Percentiles rank a stretch among this genome's conserved stretches.
Conservation (phyloP, 345 rosid species). For the Melaleuca alternifolia region DNA sequence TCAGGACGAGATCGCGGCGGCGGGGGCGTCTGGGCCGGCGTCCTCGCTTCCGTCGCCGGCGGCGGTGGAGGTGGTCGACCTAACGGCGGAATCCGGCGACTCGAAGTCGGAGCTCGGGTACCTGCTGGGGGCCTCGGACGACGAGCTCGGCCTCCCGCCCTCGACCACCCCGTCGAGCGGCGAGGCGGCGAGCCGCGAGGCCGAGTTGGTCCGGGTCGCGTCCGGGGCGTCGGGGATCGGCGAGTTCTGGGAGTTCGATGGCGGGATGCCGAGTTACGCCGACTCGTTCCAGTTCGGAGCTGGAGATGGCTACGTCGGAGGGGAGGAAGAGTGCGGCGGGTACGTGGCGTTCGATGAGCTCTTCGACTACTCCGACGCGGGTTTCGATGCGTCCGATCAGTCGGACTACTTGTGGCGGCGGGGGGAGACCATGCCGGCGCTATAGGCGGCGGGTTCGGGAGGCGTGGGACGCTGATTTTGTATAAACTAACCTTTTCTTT, state of each 20-base stretch:
- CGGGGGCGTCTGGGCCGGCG: background rate
- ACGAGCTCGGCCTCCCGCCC: constrained; percentile 41
- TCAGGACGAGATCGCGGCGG: constrained; percentile 24
- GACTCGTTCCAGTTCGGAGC: constrained; percentile 23
- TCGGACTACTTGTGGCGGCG: constrained; percentile 8
- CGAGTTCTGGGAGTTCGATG: constrained; percentile 26
- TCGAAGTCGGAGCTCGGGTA: constrained; percentile 27
- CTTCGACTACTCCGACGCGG: constrained; percentile 27
- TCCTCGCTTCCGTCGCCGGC: background rate
- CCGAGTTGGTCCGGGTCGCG: constrained; percentile 14
- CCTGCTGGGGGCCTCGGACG: constrained; percentile 41
- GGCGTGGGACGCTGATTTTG: background rate
- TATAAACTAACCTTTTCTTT: background rate
- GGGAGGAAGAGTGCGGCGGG: background rate
- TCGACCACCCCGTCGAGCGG: constrained; percentile 8
- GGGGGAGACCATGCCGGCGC: constrained; percentile 13
- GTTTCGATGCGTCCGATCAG: constrained; percentile 18
- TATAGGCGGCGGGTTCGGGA: background rate
- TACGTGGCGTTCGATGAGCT: constrained; percentile 20
- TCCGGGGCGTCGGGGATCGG: constrained; percentile 14
- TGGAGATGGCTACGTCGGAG: background rate
- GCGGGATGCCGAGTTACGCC: constrained; percentile 12
- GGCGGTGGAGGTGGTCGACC: constrained; percentile 1
- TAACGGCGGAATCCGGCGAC: constrained; percentile 31
- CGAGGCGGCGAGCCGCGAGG: background rate